A percentile compares a stretch with the other conserved stretches of the same genome.
Evolutionary conservation across 2,329 filamentous ascomycete species (phyloP).

Genomic region (Colletotrichum sp.): DNA sequence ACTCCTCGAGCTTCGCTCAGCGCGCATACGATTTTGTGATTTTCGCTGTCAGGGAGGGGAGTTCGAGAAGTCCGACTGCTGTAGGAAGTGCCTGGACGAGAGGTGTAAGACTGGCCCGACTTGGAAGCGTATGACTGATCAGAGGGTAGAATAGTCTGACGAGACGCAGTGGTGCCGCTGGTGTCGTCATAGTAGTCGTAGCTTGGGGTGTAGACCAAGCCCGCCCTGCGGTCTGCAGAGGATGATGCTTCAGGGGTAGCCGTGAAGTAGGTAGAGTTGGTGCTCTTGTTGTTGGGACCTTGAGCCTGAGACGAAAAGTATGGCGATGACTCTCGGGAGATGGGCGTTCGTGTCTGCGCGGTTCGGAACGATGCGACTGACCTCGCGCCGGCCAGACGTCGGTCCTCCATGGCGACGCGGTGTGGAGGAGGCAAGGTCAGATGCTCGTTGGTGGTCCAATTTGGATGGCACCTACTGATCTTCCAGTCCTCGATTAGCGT

Average conservation of each 20-base stretch:
- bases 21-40: slow-evolving; percentile 84
- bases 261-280: background rate
- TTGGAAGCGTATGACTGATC: background rate
- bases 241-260: background rate
- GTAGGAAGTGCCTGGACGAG: slow-evolving; percentile 41
- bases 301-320: background rate
- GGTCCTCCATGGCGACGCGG: background rate
- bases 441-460: background rate
- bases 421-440: background rate
- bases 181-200: background rate
- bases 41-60: slow-evolving; percentile 49
- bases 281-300: background rate
- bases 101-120: background rate
- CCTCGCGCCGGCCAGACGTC: background rate
- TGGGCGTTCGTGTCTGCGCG: background rate
- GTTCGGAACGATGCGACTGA: background rate
- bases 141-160: background rate
- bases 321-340: background rate
- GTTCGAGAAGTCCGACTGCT: slow-evolving; percentile 49
- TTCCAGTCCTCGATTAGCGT: background rate
- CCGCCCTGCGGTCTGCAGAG: background rate
- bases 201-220: background rate
- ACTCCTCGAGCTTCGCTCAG: slow-evolving; percentile 88
- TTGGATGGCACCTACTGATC: background rate
- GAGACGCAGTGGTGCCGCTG: background rate